phyloP scores from a whole-genome alignment of 2,329 filamentous ascomycete genomes.

The Trichoderma citrinoviride region DNA sequence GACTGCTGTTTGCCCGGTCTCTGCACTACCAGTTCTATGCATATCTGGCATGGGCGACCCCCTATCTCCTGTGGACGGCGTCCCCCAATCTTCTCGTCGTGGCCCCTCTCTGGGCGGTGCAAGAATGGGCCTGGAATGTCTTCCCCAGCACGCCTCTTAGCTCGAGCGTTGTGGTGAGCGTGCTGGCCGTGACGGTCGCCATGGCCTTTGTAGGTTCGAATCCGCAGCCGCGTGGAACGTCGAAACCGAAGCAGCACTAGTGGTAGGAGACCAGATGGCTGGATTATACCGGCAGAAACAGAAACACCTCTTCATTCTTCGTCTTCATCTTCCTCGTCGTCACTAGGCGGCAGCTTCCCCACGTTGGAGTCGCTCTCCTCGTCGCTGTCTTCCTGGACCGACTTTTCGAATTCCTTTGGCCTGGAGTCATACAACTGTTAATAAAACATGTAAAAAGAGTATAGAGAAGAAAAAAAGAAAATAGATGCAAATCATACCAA shows the following conservation, averaged over 20 bases:
- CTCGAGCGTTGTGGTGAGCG: slow-evolving; percentile 63
- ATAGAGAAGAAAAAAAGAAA: background rate
- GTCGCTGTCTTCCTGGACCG: slow-evolving; percentile 58
- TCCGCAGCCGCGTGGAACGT: background rate
- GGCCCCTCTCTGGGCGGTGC: slow-evolving; percentile 67
- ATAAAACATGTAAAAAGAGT: background rate
- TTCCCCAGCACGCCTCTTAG: slow-evolving; percentile 71
- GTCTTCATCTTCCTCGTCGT: slow-evolving; percentile 57
- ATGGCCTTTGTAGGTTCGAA: slow-evolving; percentile 59
- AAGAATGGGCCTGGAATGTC: slow-evolving; percentile 93
- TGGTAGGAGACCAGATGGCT: background rate
- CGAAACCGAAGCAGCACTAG: slow-evolving; percentile 9
- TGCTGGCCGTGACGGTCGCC: slow-evolving; percentile 64
- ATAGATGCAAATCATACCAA: slow-evolving; percentile 58
- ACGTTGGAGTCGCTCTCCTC: slow-evolving; percentile 76
- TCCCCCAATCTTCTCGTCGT: slow-evolving; percentile 66
- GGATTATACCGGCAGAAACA: slow-evolving; percentile 5
- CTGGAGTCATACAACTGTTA: slow-evolving; percentile 42
- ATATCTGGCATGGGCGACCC: slow-evolving; percentile 85
- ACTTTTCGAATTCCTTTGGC: slow-evolving; percentile 76
- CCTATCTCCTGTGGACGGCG: slow-evolving; percentile 80
- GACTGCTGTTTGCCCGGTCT: slow-evolving; percentile 80
- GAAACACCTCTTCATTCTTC: too few relatives aligned
- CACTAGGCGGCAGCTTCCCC: slow-evolving; percentile 80
- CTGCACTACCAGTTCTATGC: slow-evolving; percentile 96